Evolutionary conservation across 2,329 filamentous ascomycete genomes (phyloP), one percentile per base, ranked within the genome.

Genomic region (Paraphoma chrysanthemicola): DNA sequence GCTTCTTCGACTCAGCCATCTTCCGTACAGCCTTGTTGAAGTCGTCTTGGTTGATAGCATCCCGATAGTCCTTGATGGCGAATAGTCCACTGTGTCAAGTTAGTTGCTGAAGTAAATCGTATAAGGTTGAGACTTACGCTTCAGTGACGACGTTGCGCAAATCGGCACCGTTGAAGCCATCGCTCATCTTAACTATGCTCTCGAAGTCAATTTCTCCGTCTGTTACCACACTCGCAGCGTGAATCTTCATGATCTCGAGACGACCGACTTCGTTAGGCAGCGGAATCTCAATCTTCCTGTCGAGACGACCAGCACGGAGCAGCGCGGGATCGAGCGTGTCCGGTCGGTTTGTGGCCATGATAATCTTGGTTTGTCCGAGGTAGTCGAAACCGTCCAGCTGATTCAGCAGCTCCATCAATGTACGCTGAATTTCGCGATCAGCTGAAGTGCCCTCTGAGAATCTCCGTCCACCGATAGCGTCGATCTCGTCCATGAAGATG

Each of bases 401-500:
- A 80, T 99, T 99, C 61, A 99, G 89, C 53, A 99, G 85, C 79
- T 99, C 95, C 95, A 99, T 99, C 57, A 99, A 83, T 36, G 95
- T 99, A 74, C 95, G 90, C 81, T 99, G 95, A 69, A 99, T 99
- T 79, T 99, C 95, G 73, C 96, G 90, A 82, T 99, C 95, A 48
- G 95, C 95, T 57, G 93, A 97, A 49, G 95, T 99, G 67, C 96
- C 95, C 78, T 99, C 95, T 0, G 92, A 97, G 80, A 99, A 99
- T 71, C 95, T 87, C 70, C 96, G 88, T 62, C 96, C 96, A 77
- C 95, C 95, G 73, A 99, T 99, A 73, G 95, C 95, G 75, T 99
- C 95, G 75, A 99, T 99, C 81, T 99, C 95, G 84, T 99, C 96
- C 95, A 99, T 99, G 86, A 99, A 99, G 81, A 99, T 99, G 79